These are phyloP conservation scores for Heracleum sosnowskyi DNA, from an alignment of 129 eudicot genomes.

Conservation along the genomic window DNA sequence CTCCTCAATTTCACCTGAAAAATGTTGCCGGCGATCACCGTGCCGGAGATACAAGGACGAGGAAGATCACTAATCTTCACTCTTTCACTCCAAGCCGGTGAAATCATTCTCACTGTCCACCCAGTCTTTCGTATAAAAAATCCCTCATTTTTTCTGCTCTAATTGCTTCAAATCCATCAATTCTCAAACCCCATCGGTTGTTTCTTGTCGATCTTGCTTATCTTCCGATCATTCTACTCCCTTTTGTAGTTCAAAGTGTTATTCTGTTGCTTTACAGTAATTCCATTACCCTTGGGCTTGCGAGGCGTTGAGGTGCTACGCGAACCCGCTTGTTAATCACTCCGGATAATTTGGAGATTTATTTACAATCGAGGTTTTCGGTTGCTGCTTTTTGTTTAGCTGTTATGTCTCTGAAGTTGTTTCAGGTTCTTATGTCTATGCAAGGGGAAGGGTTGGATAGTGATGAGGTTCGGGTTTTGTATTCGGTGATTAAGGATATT, in stretches of 20 bases:
- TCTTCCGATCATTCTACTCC: conserved; percentile 4
- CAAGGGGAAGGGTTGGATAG: conserved; percentile 34
- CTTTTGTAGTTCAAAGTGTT: conserved; percentile 53
- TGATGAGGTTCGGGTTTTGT: conserved; percentile 26
- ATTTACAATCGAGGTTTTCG: conserved; percentile 58
- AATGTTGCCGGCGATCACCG: conserved; percentile 8
- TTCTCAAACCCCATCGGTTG: background rate
- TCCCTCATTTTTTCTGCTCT: conserved; percentile 44
- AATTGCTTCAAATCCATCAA: conserved; percentile 42
- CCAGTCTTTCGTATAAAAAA: conserved; percentile 20
- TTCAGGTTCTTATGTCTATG: conserved; percentile 47
- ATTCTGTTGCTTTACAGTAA: conserved; percentile 37
- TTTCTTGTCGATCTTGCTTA: conserved; percentile 46
- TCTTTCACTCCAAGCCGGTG: conserved; percentile 55
- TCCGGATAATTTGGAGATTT: conserved; percentile 28
- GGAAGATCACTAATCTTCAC: conserved; percentile 60
- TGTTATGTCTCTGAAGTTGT: conserved; percentile 20
- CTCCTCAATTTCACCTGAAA: background rate
- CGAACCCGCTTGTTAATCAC: conserved; percentile 2
- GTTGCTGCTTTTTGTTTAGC: conserved; percentile 69
- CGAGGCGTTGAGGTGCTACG: conserved; percentile 38
- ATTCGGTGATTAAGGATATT: conserved; percentile 37
- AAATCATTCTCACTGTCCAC: conserved; percentile 71
- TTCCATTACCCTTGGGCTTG: conserved; percentile 74
- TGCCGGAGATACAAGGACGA: conserved; percentile 44